phyloP scores from a whole-genome alignment of 352 stramenopile genomes.

The Pythium guiyangense region DNA sequence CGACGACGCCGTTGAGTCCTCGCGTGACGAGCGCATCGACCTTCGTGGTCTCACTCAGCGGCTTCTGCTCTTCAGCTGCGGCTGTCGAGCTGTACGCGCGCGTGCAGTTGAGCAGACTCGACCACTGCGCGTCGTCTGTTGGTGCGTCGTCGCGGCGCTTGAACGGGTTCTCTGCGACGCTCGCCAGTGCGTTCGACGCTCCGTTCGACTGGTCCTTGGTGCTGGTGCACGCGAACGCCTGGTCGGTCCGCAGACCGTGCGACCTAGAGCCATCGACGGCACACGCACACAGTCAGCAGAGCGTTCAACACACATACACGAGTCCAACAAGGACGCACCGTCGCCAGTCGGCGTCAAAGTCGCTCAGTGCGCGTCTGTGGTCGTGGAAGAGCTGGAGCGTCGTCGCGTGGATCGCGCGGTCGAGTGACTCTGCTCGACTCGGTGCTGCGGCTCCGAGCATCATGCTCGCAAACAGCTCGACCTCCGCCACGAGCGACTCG shows the following conservation, averaged over 20 bases:
- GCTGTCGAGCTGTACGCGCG: too few species aligned
- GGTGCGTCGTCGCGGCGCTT: background rate
- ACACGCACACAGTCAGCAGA: background rate
- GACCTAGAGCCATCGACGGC: background rate
- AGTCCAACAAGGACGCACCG: constrained; percentile 18
- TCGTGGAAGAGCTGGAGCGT: constrained; percentile 42
- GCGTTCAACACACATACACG: constrained; percentile 5
- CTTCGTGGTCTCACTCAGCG: background rate
- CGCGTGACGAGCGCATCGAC: constrained; percentile 16
- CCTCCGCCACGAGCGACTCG: constrained; percentile 42
- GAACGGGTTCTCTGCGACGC: constrained; percentile 11
- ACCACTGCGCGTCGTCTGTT: background rate
- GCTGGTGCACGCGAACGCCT: background rate
- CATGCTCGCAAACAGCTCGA: constrained; percentile 36
- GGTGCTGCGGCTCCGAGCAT: constrained; percentile 16
- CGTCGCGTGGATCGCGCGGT: constrained; percentile 29
- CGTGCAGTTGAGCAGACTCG: background rate
- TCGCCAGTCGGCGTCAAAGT: constrained; percentile 52
- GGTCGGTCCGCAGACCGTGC: background rate
- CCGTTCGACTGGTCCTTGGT: background rate
- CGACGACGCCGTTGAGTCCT: constrained; percentile 25
- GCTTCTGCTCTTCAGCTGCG: background rate
- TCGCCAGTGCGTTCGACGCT: background rate
- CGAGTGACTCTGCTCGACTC: constrained; percentile 7
- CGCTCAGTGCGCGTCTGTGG: constrained; percentile 38